phyloP scores from a whole-genome alignment of 495 filamentous ascomycete species.

The Penicillium cinerascens region DNA sequence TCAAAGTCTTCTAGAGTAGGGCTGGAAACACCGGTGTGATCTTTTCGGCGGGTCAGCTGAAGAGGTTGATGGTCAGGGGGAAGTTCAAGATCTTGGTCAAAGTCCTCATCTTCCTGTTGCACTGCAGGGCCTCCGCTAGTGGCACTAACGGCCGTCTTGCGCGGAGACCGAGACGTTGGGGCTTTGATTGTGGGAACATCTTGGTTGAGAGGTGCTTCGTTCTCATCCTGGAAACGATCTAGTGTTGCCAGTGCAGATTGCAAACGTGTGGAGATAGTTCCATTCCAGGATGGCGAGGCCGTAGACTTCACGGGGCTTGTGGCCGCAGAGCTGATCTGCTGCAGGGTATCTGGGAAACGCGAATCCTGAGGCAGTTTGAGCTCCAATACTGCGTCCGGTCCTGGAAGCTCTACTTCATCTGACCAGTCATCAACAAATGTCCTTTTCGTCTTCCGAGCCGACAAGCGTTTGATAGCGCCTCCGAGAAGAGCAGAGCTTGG shows the following conservation, averaged over 20 bases:
- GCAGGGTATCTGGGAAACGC: conserved; percentile 64
- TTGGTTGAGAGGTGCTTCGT: conserved; percentile 58
- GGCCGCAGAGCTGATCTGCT: conserved; percentile 55
- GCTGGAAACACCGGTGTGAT: conserved; percentile 54
- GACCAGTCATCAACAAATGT: conserved; percentile 83
- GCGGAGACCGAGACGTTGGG: conserved; percentile 52
- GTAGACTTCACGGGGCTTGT: conserved; percentile 38
- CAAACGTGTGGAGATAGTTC: conserved; percentile 23
- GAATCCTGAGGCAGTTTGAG: conserved; percentile 58
- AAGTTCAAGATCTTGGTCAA: conserved; percentile 75
- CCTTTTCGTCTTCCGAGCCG: conserved; percentile 73
- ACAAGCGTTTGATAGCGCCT: conserved; percentile 89
- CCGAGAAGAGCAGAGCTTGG: conserved; percentile 92
- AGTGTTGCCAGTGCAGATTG: conserved; percentile 36
- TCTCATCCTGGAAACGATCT: conserved; percentile 60
- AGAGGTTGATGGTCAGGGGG: conserved; percentile 56
- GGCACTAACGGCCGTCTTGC: conserved; percentile 32
- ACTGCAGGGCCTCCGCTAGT: conserved; percentile 19
- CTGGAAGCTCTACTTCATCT: conserved; percentile 82
- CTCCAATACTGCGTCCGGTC: conserved; percentile 53
- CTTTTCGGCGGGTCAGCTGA: conserved; percentile 56
- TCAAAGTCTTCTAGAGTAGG: conserved; percentile 72
- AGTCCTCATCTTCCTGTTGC: conserved; percentile 56
- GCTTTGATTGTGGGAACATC: conserved; percentile 69
- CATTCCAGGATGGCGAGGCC: conserved; percentile 30